Percentiles rank a stretch among this genome's conserved stretches.
Evolutionary conservation across 2,329 filamentous ascomycete genomes (phyloP).

Genomic region (Diaporthe batatas): DNA sequence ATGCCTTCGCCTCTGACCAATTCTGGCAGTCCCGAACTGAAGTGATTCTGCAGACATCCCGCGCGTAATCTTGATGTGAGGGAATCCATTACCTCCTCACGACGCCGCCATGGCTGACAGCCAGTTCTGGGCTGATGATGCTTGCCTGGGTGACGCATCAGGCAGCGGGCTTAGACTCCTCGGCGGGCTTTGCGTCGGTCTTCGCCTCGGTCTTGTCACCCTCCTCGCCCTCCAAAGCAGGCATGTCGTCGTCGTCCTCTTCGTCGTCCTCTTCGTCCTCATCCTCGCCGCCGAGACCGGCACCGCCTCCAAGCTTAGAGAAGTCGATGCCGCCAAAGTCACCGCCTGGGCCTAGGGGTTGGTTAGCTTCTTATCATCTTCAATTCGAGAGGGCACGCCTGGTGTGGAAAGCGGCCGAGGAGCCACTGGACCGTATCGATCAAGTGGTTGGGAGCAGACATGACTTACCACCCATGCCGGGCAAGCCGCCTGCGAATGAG

Average conservation of each 20-base stretch:
- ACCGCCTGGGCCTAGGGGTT: slow-evolving; percentile 57
- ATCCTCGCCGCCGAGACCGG: slow-evolving; percentile 61
- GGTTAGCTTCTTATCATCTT: slow-evolving; percentile 24
- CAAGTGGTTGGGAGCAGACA: background rate
- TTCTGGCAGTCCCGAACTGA: slow-evolving; percentile 18
- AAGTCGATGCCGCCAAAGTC: slow-evolving; percentile 93
- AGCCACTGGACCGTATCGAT: background rate
- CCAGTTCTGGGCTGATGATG: background rate
- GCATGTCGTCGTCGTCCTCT: slow-evolving; percentile 86
- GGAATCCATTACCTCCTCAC: slow-evolving; percentile 28
- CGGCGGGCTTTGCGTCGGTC: slow-evolving; percentile 51
- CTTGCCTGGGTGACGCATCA: slow-evolving; percentile 23
- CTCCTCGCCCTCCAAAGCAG: slow-evolving; percentile 78
- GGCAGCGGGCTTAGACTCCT: slow-evolving; percentile 56
- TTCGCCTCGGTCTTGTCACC: slow-evolving; percentile 54
- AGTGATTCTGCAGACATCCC: slow-evolving; percentile 5
- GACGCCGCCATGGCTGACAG: slow-evolving; percentile 29
- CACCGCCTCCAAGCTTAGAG: slow-evolving; percentile 84
- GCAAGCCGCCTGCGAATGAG: slow-evolving; percentile 63
- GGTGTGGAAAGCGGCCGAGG: background rate
- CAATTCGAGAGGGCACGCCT: background rate
- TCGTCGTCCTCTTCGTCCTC: slow-evolving; percentile 66
- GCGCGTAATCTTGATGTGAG: background rate
- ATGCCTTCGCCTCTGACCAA: slow-evolving; percentile 27
- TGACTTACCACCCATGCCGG: slow-evolving; percentile 65